Conservation (phyloP, 208 protist species). For the Leptomonas pyrrhocoris region DNA sequence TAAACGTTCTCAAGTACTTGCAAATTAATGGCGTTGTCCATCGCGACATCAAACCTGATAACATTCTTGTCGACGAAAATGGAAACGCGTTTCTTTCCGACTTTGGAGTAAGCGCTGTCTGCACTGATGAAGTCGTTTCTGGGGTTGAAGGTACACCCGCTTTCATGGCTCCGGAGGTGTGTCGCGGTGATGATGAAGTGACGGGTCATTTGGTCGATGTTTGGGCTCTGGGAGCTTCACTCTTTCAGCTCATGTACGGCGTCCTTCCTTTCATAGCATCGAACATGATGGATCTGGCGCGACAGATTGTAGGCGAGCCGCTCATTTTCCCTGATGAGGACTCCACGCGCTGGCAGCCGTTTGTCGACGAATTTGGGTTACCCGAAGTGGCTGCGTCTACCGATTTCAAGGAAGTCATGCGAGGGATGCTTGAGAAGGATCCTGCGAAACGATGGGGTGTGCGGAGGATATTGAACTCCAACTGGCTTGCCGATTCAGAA, state of each 20-base stretch:
- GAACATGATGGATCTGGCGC: slow-evolving; percentile 27
- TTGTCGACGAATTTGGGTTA: slow-evolving; percentile 6
- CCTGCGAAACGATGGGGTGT: background rate
- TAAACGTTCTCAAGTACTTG: slow-evolving; percentile 48
- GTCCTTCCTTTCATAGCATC: slow-evolving; percentile 45
- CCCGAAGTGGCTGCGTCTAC: background rate
- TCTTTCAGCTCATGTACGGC: slow-evolving; percentile 60
- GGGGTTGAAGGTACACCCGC: slow-evolving; percentile 62
- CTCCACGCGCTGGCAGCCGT: background rate
- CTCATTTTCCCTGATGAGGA: slow-evolving; percentile 49
- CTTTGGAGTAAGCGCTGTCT: slow-evolving; percentile 58
- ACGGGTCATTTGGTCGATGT: slow-evolving; percentile 44
- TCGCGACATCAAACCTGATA: slow-evolving; percentile 96
- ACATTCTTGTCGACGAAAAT: slow-evolving; percentile 72
- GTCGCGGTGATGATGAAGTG: slow-evolving; percentile 29
- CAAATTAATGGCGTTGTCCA: slow-evolving; percentile 74
- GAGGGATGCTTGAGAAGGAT: slow-evolving; percentile 1
- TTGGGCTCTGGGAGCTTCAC: slow-evolving; percentile 71
- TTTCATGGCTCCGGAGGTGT: slow-evolving; percentile 62
- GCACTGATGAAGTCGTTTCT: slow-evolving; percentile 24
- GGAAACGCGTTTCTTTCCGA: slow-evolving; percentile 44
- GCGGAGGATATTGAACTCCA: background rate
- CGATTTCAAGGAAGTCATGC: background rate
- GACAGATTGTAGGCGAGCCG: slow-evolving; percentile 36
- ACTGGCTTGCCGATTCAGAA: background rate